Evolutionary conservation across 495 filamentous ascomycete species (phyloP).

Genomic region (Penicillium herquei): DNA sequence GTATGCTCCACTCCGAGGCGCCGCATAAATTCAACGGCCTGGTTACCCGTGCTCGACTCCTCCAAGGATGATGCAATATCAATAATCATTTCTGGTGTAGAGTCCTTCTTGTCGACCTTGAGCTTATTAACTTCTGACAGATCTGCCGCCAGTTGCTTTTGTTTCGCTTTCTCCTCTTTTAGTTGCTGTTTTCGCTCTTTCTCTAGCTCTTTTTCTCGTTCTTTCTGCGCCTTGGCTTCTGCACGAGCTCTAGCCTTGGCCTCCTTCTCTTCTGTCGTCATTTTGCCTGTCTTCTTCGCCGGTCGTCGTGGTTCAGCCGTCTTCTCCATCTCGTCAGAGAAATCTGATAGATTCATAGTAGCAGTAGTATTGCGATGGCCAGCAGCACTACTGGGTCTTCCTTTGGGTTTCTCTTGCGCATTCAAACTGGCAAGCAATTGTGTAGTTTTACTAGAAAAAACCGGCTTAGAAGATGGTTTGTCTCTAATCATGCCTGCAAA

Average conservation of each 20-base stretch:
- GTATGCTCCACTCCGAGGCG: constrained; percentile 56
- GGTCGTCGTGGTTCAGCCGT: constrained; percentile 19
- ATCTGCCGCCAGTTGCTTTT: constrained; percentile 67
- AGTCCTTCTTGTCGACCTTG: constrained; percentile 72
- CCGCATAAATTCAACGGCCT: constrained; percentile 52
- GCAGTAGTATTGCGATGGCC: constrained; percentile 4
- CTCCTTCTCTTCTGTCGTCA: constrained; percentile 46
- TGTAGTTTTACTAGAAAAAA: constrained; percentile 41
- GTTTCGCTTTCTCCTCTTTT: constrained; percentile 57
- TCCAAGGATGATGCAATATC: constrained; percentile 62
- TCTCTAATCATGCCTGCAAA: constrained; percentile 28
- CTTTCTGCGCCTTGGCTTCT: constrained; percentile 45
- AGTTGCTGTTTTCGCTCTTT: constrained; percentile 49
- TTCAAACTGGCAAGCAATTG: constrained; percentile 34
- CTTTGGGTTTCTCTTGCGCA: constrained; percentile 6
- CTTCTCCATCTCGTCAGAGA: constrained; percentile 27
- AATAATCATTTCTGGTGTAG: constrained; percentile 80
- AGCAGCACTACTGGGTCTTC: constrained; percentile 5
- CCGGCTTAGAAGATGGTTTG: constrained; percentile 8
- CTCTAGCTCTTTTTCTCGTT: constrained; percentile 41
- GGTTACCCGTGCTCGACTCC: constrained; percentile 45
- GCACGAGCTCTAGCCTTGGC: constrained; percentile 54
- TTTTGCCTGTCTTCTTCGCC: constrained; percentile 32
- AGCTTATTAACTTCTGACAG: constrained; percentile 73
- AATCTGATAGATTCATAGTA: not conserved